Evolutionary conservation across 495 filamentous ascomycete species (phyloP).

Genomic region (Xylaria telfairii): DNA sequence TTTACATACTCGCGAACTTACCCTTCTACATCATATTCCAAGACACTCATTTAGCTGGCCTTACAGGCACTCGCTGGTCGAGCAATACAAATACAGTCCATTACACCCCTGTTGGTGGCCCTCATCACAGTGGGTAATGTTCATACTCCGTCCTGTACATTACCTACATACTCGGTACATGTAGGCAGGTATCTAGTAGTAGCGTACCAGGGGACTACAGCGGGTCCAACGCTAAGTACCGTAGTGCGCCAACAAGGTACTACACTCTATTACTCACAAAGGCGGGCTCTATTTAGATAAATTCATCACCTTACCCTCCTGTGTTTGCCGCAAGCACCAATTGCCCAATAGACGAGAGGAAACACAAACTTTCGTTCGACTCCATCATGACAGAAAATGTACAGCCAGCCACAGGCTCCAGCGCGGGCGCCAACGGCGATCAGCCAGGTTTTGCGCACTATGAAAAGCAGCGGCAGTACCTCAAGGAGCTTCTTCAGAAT

Average conservation of each 20-base stretch:
- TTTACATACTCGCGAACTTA: too few species aligned
- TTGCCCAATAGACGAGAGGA: background rate
- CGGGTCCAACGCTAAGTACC: background rate
- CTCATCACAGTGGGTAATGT: too few species aligned
- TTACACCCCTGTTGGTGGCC: too few species aligned
- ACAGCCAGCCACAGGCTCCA: constrained; percentile 44
- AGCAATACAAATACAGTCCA: too few species aligned
- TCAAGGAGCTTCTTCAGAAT: constrained; percentile 55
- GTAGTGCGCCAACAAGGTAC: too few species aligned
- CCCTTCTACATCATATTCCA: too few species aligned
- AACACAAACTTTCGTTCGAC: background rate
- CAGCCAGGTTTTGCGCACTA: constrained; percentile 55
- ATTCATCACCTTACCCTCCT: background rate
- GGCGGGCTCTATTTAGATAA: background rate
- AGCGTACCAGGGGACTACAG: background rate
- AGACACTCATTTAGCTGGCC: too few species aligned
- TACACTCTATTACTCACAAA: background rate
- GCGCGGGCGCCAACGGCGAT: constrained; percentile 39
- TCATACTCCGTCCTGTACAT: too few species aligned
- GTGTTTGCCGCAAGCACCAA: background rate
- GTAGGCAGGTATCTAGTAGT: too few species aligned
- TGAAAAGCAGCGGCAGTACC: constrained; percentile 55
- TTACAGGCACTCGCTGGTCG: too few species aligned
- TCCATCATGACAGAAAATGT: constrained; percentile 61
- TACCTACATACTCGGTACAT: too few species aligned